Conservation (phyloP, 495 filamentous ascomycete genomes). For the Penicillium subrubescens region DNA sequence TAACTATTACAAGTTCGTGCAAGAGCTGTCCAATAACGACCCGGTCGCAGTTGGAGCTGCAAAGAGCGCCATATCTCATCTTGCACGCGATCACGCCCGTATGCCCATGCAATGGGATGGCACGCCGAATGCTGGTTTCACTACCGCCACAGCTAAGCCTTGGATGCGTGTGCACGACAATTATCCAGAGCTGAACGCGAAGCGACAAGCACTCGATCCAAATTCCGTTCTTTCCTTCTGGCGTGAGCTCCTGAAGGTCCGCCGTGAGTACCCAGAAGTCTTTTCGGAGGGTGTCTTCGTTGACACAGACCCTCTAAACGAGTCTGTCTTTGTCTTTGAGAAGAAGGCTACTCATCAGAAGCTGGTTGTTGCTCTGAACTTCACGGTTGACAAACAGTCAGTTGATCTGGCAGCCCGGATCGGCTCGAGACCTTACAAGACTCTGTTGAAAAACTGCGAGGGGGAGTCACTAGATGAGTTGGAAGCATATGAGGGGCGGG, state of each 20-base stretch:
- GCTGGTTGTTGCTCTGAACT: slow-evolving; percentile 27
- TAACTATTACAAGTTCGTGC: slow-evolving; percentile 51
- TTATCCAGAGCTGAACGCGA: slow-evolving; percentile 54
- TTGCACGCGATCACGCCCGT: slow-evolving; percentile 63
- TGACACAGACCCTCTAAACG: slow-evolving; percentile 38
- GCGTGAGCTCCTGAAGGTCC: slow-evolving; percentile 40
- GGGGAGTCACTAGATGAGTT: slow-evolving; percentile 15
- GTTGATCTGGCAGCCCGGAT: slow-evolving; percentile 25
- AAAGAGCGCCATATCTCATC: slow-evolving; percentile 42
- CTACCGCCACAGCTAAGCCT: slow-evolving; percentile 36
- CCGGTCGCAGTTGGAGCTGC: slow-evolving; percentile 38
- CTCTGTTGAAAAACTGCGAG: slow-evolving; percentile 20
- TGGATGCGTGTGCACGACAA: slow-evolving; percentile 64
- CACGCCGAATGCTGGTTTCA: slow-evolving; percentile 57
- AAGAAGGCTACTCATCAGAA: slow-evolving; percentile 16
- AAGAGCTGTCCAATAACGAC: slow-evolving; percentile 27
- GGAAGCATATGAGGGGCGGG: slow-evolving; percentile 26
- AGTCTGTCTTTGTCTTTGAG: slow-evolving; percentile 34
- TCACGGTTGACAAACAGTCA: slow-evolving; percentile 21
- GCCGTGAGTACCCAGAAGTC: slow-evolving; percentile 43
- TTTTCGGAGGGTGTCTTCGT: slow-evolving; percentile 51
- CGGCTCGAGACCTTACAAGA: slow-evolving; percentile 8
- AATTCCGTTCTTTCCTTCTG: slow-evolving; percentile 51
- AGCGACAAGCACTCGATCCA: slow-evolving; percentile 40
- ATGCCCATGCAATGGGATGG: slow-evolving; percentile 65